Base-by-base conservation (phyloP, 23 red algal species). In the Pyropia yezoensis region DNA sequence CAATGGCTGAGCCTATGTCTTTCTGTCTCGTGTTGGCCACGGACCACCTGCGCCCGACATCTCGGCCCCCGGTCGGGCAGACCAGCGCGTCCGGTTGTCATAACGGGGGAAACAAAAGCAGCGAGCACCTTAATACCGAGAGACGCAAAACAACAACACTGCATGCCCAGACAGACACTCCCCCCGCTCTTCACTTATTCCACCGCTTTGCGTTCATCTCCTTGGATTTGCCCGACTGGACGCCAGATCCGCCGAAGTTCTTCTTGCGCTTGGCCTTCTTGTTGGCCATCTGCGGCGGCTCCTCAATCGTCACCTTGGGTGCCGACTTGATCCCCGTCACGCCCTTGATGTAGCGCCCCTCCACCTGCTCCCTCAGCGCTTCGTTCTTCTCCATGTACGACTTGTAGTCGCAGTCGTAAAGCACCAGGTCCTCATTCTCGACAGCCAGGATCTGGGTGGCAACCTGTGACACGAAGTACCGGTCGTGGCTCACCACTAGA, bases 341-440 rank as follows among this genome's bases (percentile, higher is more conserved):
- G 29, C 94, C 94, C 17, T 73, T 62, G 50, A 97, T 87, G 50
- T 79, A 74, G 18, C 94, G 85, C 71, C 67, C 78, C 67, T 90
- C 72, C 50, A 90, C 32, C 22, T 51, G 65, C 54, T 75, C 78
- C 57, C 70, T 67, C 76, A 97, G 54, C 45, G 79, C 71, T 30
- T 77, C 34, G 50, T 97, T 83, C 63, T 89, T 82, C 61, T 97
- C 94, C 62, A 89, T 89, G 61, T 90, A 97, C 14, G 73, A 71
- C 49, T 84, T 83, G 68, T 97, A 97, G 63, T 97, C 94, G 13
- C 94, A 85, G 72, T 97, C 82, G 67, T 97, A 90, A 3, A 90
- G 51, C 18, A 88, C 85, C 8, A 97, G 67, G 22, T 75, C 61
- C 14, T 81, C 69, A 14, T 97, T 74, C 57, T 97, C 94, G 14